Conservation (phyloP, 129 eudicot species). For the Cynara cardunculus region DNA sequence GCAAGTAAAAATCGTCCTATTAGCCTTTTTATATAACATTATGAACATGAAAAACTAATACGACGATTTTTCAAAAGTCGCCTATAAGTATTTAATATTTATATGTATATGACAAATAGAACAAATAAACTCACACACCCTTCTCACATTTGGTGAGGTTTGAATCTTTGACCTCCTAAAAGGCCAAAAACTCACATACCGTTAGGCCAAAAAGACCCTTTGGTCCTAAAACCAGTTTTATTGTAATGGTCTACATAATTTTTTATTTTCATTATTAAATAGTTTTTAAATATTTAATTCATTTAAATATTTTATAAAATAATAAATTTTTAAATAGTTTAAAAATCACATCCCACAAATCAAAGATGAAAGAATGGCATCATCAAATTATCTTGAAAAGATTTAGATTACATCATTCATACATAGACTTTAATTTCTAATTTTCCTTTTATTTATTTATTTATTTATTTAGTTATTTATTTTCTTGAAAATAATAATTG, state of each 20-base stretch:
- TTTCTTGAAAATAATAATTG: neutral
- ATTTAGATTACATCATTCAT: slow-evolving; percentile 15
- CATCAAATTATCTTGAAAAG: slow-evolving; percentile 13
- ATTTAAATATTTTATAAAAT: neutral
- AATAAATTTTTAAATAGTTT: neutral
- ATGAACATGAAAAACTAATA: no score
- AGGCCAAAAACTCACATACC: no score
- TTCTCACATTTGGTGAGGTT: no score
- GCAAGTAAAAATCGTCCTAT: no score
- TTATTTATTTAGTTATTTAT: neutral
- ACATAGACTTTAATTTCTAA: neutral
- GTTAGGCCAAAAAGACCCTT: no score
- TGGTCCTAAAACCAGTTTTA: no score
- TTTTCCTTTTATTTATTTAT: neutral
- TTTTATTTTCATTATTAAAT: neutral
- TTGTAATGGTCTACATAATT: neutral
- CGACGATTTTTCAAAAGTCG: no score
- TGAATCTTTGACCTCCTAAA: no score
- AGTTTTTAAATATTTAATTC: neutral
- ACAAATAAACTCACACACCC: no score
- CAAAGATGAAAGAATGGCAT: slow-evolving; percentile 5
- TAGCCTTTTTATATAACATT: no score
- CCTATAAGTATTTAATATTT: no score
- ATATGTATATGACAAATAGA: no score
- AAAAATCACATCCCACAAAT: neutral